Percentiles rank a stretch among this genome's conserved stretches.
Conservation (phyloP, 176 grass and related monocot genomes). For the Avena atlantica region DNA sequence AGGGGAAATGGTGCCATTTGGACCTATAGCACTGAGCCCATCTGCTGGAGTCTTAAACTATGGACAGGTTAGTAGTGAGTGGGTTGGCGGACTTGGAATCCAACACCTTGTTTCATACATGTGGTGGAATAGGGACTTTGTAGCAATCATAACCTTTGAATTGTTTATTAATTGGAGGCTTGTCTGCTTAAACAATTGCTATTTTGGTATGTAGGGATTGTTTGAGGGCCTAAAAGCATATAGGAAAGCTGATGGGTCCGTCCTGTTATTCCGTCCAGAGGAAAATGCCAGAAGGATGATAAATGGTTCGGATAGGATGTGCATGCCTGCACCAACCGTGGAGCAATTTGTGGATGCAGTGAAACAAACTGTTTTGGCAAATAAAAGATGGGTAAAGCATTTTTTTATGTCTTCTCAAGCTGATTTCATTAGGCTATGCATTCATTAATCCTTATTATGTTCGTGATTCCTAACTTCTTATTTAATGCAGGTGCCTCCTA, state of each 20-base stretch:
- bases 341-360: constrained; percentile 83
- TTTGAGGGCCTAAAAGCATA: constrained; percentile 96
- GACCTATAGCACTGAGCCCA: constrained; percentile 70
- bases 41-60: constrained; percentile 90
- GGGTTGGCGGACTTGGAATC: background rate
- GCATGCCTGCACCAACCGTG: constrained; percentile 79
- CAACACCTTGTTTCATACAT: constrained; percentile 13
- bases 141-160: background rate
- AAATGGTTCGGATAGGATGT: constrained; percentile 83
- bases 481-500: constrained; percentile 73
- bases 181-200: background rate
- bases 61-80: constrained; percentile 72
- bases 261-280: constrained; percentile 47
- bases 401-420: background rate
- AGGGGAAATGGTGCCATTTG: constrained; percentile 74
- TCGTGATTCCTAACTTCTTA: background rate
- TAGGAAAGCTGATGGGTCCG: constrained; percentile 76
- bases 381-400: constrained; percentile 77
- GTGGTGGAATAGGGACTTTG: background rate
- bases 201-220: constrained; percentile 60
- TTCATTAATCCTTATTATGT: background rate
- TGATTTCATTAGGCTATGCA: background rate
- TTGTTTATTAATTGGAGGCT: constrained; percentile 1
- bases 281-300: constrained; percentile 49
- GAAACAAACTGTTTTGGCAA: constrained; percentile 87